Evolutionary conservation across 257 asterid genomes (phyloP), one percentile per base, ranked within the genome.

Genomic region (Euphrasia confusa): DNA sequence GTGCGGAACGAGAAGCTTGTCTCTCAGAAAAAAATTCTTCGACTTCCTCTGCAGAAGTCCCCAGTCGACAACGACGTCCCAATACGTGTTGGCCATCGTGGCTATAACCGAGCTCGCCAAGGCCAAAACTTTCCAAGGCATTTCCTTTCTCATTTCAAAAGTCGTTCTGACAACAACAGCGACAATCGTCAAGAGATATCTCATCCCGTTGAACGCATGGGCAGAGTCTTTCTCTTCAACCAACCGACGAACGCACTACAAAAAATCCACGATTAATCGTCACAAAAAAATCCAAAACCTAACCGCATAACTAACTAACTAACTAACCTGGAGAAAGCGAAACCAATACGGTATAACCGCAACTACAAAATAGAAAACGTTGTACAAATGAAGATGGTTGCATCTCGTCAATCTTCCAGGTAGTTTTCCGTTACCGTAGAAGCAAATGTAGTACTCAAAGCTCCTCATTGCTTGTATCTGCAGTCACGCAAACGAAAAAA

Each of bases 41-140:
- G 95, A 86, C 21, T 76, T 84, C 67, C 83, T 75, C 61, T 80
- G 82, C 37, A 86, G 74, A 73, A 86, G 86, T 61, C 95, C 97
- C 97, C 95, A 86, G 69, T 89, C 97, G 11, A 86, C 75, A 33
- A 84, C 86, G 21, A 86, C 78, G 71, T 86, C 97, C 97, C 97
- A 89, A 65, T 84, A 89, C 1, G 94, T 89, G 64, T 84, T 86
- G 45, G 75, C 67, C 2, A 78, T 2, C 57, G 91, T 73, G 9
- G 89, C 94, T 32, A 78, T 45, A 40, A 70, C 82, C 45, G 94
- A 86, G 80, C 83, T 81, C 65, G 83, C 72, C 39, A 81, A 7
- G 39, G 91, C 95, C 21, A 86, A 69, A 64, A 81, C 81, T 71
- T 81, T 76, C 97, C 89, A 89, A 8, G 70, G 52, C 40, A 64